A percentile compares a stretch with the other conserved stretches of the same genome.
phyloP scores from a whole-genome alignment of 495 filamentous ascomycete genomes.

The Aspergillus diversus region DNA sequence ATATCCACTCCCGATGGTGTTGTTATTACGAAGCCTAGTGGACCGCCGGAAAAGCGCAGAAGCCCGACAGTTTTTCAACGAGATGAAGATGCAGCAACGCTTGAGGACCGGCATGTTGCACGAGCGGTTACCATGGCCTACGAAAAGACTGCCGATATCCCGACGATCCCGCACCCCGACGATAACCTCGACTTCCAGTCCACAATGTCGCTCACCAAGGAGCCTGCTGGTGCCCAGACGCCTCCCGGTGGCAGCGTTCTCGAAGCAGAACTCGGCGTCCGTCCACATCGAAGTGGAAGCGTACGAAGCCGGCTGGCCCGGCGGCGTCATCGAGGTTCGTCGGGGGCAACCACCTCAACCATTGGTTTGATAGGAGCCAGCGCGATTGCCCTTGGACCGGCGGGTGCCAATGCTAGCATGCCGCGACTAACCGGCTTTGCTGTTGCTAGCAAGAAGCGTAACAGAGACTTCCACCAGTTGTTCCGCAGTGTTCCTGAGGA shows the following conservation, averaged over 20 bases:
- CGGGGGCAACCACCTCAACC: conserved; percentile 74
- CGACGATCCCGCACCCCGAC: conserved; percentile 33
- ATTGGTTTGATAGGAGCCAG: conserved; percentile 72
- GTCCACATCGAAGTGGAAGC: conserved; percentile 74
- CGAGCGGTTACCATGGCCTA: conserved; percentile 66
- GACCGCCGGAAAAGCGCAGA: conserved; percentile 39
- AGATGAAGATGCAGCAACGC: conserved; percentile 57
- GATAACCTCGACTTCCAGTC: conserved; percentile 39
- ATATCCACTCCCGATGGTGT: conserved; percentile 44
- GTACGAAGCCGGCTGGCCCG: conserved; percentile 76
- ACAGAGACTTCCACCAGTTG: conserved; percentile 89
- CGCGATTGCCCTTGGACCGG: conserved; percentile 65
- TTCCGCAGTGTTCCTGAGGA: conserved; percentile 98
- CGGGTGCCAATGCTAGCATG: conserved; percentile 57
- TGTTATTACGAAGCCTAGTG: conserved; percentile 45
- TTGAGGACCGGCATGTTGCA: conserved; percentile 61
- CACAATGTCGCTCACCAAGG: conserved; percentile 37
- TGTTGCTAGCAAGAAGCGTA: conserved; percentile 92
- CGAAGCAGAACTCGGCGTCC: conserved; percentile 64
- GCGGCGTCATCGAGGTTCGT: conserved; percentile 81
- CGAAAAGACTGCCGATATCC: conserved; percentile 46
- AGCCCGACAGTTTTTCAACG: conserved; percentile 43
- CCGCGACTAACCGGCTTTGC: conserved; percentile 92
- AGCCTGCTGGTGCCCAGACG: conserved; percentile 57
- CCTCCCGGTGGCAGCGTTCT: conserved; percentile 67